These are phyloP conservation scores for Phoma herbarum DNA, from an alignment of 2,329 filamentous ascomycete species.

Conservation along the genomic window DNA sequence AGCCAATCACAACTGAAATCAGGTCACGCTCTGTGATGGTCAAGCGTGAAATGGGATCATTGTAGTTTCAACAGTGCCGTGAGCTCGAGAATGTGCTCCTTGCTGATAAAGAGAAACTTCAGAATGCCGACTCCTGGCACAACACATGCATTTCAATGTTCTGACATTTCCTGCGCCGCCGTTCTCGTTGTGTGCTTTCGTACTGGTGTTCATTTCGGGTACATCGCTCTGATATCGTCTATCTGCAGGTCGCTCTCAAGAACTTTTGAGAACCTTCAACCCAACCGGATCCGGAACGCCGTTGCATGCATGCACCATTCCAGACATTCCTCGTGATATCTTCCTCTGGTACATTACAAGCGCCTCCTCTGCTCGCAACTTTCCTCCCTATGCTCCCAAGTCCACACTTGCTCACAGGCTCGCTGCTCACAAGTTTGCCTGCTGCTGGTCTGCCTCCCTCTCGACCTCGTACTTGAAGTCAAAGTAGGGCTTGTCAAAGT, in stretches of 20 bases:
- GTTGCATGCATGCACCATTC: constrained; percentile 49
- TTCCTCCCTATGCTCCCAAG: constrained; percentile 26
- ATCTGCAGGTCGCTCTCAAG: constrained; percentile 27
- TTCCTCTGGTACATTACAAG: constrained; percentile 20
- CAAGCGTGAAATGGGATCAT: not conserved
- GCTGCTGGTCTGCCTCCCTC: constrained; percentile 67
- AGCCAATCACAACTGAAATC: constrained; percentile 2
- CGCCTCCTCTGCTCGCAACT: constrained; percentile 1
- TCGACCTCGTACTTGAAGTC: constrained; percentile 99
- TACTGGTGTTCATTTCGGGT: constrained; percentile 18
- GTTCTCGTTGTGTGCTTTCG: not conserved
- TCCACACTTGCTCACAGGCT: constrained; percentile 39
- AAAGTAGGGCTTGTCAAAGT: constrained; percentile 98
- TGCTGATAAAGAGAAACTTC: not conserved
- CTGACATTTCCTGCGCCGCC: not conserved
- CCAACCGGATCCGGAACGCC: constrained; percentile 44
- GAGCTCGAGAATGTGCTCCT: not conserved
- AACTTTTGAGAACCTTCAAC: constrained; percentile 35
- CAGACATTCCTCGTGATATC: constrained; percentile 31
- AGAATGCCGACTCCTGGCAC: too few species aligned
- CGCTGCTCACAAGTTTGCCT: constrained; percentile 17
- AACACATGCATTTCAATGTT: too few species aligned
- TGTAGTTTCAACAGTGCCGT: not conserved
- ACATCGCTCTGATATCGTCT: constrained; percentile 25
- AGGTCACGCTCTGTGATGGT: constrained; percentile 2